Base-by-base conservation (phyloP, 495 filamentous ascomycete species). In the Parathielavia appendiculata region DNA sequence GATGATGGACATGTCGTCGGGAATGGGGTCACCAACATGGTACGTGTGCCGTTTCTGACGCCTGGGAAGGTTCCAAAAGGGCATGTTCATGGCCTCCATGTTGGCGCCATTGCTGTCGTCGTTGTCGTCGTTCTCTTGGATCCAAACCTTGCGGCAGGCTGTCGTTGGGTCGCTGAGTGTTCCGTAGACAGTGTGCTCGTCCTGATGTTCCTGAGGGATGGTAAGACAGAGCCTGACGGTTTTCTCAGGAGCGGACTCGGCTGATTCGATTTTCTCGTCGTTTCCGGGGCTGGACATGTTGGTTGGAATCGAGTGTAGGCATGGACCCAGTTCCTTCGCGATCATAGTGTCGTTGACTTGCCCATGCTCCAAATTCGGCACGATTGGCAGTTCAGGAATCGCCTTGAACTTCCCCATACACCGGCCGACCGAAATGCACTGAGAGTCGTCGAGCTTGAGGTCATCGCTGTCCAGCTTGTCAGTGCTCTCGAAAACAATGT, bases 1-100 rank as follows among this genome's bases (percentile, higher is more conserved):
- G 45, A 67, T 60, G 40, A 65, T 54, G 32, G 58, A 64, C 61
- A 57, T 62, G 54, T 64, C 59, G 46, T 65, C 60, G 9, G 43
- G 52, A 5, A 59, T 35, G 36, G 17, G 16, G 19, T 57, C 49
- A 0, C 20, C 40, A 12, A n/a, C 44, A 22, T 26, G 17, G 48
- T 30, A 19, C 17, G 35, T 19, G 19, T 20, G 22, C 38, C 39
- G 17, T 14, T 49, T 48, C 30, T 35, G 17, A 17, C 19, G 40
- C 26, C 20, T 7, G 14, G 60, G 12, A 19, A 56, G 40, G 44
- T 41, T 41, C 32, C 51, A 59, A 22, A 64, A 64, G 13, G 62
- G 62, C 59, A 64, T 57, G 54, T 43, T 49, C 58, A 64, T 58
- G 0, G 50, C 44, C 32, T 57, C 54, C 61, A 51, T 61, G 22